Conservation (phyloP, 495 filamentous ascomycete genomes). For the Tetracladium marchalianum region DNA sequence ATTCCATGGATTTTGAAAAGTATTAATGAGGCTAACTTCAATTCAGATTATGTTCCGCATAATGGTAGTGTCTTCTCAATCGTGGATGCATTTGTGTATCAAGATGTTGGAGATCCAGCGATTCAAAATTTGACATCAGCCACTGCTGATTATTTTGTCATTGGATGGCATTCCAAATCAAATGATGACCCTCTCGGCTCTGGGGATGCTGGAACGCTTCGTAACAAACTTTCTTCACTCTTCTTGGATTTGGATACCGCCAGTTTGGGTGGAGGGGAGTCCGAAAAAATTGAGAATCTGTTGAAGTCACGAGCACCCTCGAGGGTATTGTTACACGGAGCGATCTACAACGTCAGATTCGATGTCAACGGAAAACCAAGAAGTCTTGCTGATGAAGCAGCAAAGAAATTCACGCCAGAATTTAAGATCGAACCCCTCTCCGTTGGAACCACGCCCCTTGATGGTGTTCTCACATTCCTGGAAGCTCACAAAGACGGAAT, state of each 20-base stretch:
- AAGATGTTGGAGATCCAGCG: not conserved
- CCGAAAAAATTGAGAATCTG: not conserved
- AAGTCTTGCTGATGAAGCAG: constrained; percentile 23
- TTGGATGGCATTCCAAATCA: constrained; percentile 38
- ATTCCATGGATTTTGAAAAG: too few relatives aligned
- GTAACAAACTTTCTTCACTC: not conserved
- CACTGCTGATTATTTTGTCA: constrained; percentile 34
- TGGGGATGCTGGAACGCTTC: not conserved
- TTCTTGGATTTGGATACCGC: constrained; percentile 1
- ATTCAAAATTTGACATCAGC: constrained; percentile 22
- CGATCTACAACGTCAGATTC: constrained; percentile 36
- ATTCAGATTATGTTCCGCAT: constrained; percentile 36
- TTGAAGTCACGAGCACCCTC: constrained; percentile 3
- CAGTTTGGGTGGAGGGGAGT: constrained; percentile 4
- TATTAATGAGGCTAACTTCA: too few relatives aligned
- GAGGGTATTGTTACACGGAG: constrained; percentile 30
- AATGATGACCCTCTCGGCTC: constrained; percentile 18
- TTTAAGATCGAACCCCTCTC: constrained; percentile 23
- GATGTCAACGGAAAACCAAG: constrained; percentile 17
- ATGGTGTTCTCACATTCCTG: constrained; percentile 32
- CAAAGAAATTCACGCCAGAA: constrained; percentile 1
- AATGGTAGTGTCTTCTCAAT: constrained; percentile 41
- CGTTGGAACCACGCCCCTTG: constrained; percentile 36
- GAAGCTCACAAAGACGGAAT: constrained; percentile 7
- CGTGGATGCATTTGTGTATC: constrained; percentile 35